Conservation (phyloP, 345 rosid genomes). For the Eucalyptus brandiana region DNA sequence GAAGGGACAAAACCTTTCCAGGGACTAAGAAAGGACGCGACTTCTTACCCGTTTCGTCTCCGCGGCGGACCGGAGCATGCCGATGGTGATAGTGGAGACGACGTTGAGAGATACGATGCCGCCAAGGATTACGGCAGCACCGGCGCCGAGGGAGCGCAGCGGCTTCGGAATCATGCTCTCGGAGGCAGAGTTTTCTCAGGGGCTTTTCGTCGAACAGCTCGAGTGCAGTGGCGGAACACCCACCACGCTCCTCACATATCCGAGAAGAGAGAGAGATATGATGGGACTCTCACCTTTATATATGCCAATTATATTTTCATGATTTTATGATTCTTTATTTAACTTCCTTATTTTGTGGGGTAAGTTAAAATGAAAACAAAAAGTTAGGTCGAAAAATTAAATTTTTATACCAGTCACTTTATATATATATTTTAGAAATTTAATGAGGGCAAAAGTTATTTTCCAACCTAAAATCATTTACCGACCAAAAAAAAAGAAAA, state of each 20-base stretch:
- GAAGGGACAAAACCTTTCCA: background rate
- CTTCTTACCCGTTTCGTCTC: background rate
- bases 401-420: background rate
- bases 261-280: background rate
- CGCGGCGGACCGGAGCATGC: background rate
- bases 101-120: constrained; percentile 1
- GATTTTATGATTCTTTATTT: background rate
- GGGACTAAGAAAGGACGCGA: background rate
- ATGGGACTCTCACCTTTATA: background rate
- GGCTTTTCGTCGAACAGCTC: background rate
- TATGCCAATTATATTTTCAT: background rate
- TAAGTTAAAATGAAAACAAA: too few species aligned
- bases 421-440: too few species aligned
- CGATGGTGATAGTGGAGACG: background rate
- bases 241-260: background rate
- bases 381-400: background rate
- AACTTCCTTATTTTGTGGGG: background rate
- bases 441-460: background rate
- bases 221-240: background rate
- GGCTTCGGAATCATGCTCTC: background rate
- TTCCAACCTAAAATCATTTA: background rate
- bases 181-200: background rate
- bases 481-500: too few species aligned
- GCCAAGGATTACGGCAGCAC: background rate
- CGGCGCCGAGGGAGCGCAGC: background rate